Base-by-base conservation (phyloP, 495 filamentous ascomycete genomes). In the Neurospora africana region DNA sequence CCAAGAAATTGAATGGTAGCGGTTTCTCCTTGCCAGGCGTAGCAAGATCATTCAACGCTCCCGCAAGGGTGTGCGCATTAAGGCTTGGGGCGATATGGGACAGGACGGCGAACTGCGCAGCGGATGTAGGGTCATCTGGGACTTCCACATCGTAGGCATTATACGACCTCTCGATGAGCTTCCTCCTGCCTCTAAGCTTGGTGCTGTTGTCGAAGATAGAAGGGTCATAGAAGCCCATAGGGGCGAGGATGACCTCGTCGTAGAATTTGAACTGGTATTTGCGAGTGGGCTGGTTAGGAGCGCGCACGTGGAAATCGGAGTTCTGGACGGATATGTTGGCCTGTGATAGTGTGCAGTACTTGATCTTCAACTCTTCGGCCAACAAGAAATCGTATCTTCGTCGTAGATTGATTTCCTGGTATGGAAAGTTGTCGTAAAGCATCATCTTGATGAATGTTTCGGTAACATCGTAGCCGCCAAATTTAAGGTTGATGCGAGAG, bases 391-490 rank as follows among this genome's bases (percentile, higher is more conserved):
- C 95, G 76, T 98, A 95, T 43, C 95, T 86, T 33, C 93, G 89
- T 81, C 89, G 89, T 11, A 99, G 86, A 78, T 98, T 95, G 79
- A 98, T 96, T 19, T 97, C 95, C 38, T 88, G 84, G 78, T 99
- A 99, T 9, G 95, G 94, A 77, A 99, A 97, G 74, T 94, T 89
- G 78, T 97, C 93, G 77, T 91, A 91, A 27, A 99, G 87, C 93
- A 98, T 93, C 94, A 98, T 97, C 80, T 94, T 95, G 76, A 97
- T 86, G 75, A 99, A 96, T 0, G 92, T 91, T 77, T 97, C 94
- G 3, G 96, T 98, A 53, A 98, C 91, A 81, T 99, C 95, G 68
- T 85, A 87, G 3, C 95, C 96, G 68, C 95, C 95, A 75, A 91
- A 97, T 80, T 98, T 98, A 68, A 98, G 84, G 78, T 98, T 99